Base-by-base conservation (phyloP, 257 asterid species). In the Scutellaria galericulata region DNA sequence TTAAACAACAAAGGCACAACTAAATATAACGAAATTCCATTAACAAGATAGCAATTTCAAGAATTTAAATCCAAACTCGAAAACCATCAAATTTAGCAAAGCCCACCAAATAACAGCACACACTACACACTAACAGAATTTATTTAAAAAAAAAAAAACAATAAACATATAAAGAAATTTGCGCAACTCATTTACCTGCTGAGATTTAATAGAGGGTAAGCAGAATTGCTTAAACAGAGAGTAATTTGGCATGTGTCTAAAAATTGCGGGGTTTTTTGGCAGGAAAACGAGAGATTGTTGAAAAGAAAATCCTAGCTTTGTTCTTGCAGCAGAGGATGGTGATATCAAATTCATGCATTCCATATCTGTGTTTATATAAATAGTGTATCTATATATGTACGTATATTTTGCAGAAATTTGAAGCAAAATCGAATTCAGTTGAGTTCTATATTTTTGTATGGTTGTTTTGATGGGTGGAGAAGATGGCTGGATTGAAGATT, bases 111-210 rank as follows among this genome's bases (percentile, higher is more conserved):
- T 57, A 65, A 15, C 60, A 51, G 15, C 50, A 24, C 42, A 7
- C 50, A 51, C 31, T n/a, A 48, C 67, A 39, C 9, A 52, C 40
- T 42, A 3, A 41, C 6, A 9, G 60, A 35, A 35, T 13, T n/a
- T 9, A 20, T 31, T 2, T 39, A 5, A 64, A 45, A 46, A 44
- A 9, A 70, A 7, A 48, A 11, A 15, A 5, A 48, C 1, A 44
- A 12, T 7, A 22, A 70, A 9, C 52, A 24, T 2, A 24, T 2
- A 12, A 73, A 24, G 7, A 39, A 57, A 69, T 31, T 12, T 57
- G 54, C 18, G 50, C 40, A 48, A 70, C 61, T 20, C 6, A 31
- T 5, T 72, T 67, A 87, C 97, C 97, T 86, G 86, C 71, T 89
- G 95, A 78, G 90, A 89, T 72, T 78, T 80, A 66, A 78, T 78